Conservation (phyloP, 768 basidiomycete genomes). For the Krasilnikovozyma curviuscula region DNA sequence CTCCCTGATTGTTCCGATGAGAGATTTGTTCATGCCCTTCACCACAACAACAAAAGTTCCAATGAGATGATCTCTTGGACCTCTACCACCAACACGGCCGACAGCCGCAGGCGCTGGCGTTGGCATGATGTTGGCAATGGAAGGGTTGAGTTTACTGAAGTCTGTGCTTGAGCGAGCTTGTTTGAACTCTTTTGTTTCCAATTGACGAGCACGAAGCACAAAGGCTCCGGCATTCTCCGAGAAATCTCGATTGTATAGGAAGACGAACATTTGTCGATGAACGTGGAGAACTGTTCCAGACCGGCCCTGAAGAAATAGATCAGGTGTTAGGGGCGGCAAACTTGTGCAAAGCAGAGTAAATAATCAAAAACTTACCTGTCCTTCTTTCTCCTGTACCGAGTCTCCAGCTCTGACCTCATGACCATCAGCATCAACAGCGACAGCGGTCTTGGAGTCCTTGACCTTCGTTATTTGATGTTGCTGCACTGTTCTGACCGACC, state of each 20-base stretch:
- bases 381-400: conserved; percentile 77
- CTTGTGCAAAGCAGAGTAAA: background rate
- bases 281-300: conserved; percentile 84
- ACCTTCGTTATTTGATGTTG: conserved; percentile 76
- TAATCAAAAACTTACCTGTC: conserved; percentile 42
- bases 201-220: conserved; percentile 50
- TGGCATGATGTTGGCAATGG: conserved; percentile 27
- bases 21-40: conserved; percentile 77
- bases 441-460: conserved; percentile 17
- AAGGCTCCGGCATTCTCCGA: conserved; percentile 85
- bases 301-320: conserved; percentile 36
- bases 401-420: conserved; percentile 73
- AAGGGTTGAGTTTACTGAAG: conserved; percentile 80
- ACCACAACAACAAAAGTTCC: conserved; percentile 59
- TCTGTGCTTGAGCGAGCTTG: conserved; percentile 47
- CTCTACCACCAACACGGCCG: conserved; percentile 68
- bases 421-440: conserved; percentile 75
- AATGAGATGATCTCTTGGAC: conserved; percentile 62
- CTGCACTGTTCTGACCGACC: conserved; percentile 67
- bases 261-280: conserved; percentile 82
- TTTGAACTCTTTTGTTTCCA: conserved; percentile 73
- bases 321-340: conserved; percentile 4
- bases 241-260: conserved; percentile 80
- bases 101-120: conserved; percentile 33
- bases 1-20: conserved; percentile 82